Percentiles rank a stretch among this genome's conserved stretches.
phyloP scores from a whole-genome alignment of 805 yeast species.

The Saccharomycopsis sp. region DNA sequence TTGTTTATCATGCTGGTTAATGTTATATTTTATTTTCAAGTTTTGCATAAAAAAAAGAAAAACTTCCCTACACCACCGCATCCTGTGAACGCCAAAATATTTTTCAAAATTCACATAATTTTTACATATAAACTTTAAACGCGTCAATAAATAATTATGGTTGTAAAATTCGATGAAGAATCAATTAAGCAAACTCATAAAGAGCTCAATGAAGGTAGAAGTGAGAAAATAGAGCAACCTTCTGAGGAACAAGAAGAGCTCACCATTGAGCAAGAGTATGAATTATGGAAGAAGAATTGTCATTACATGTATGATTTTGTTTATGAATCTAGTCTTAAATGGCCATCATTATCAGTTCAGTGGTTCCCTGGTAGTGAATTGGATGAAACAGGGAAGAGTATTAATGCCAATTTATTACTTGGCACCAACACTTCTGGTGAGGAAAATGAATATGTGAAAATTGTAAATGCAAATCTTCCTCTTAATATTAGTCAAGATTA shows the following conservation, averaged over 20 bases:
- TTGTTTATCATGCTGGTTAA: constrained; percentile 6
- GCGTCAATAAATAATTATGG: neutral
- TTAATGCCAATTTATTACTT: constrained; percentile 47
- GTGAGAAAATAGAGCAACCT: neutral
- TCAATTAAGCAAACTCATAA: constrained; percentile 3
- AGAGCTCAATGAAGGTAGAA: neutral
- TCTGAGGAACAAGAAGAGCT: constrained; percentile 24
- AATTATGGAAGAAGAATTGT: constrained; percentile 75
- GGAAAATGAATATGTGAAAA: constrained; percentile 61
- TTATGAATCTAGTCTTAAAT: constrained; percentile 67
- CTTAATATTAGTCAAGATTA: constrained; percentile 21
- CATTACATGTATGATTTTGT: constrained; percentile 79
- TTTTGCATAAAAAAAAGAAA: neutral
- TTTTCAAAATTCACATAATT: neutral
- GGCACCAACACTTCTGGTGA: constrained; percentile 74
- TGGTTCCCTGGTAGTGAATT: constrained; percentile 51
- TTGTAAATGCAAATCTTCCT: constrained; percentile 55
- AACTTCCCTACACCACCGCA: neutral
- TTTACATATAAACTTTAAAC: neutral
- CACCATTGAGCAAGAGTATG: constrained; percentile 50
- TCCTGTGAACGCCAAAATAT: neutral
- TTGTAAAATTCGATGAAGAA: constrained; percentile 9
- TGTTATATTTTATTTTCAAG: neutral
- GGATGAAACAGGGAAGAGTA: constrained; percentile 27
- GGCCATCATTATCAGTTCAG: constrained; percentile 79